Base-by-base conservation (phyloP, 768 basidiomycete species). In the Glaciozyma antarctica region DNA sequence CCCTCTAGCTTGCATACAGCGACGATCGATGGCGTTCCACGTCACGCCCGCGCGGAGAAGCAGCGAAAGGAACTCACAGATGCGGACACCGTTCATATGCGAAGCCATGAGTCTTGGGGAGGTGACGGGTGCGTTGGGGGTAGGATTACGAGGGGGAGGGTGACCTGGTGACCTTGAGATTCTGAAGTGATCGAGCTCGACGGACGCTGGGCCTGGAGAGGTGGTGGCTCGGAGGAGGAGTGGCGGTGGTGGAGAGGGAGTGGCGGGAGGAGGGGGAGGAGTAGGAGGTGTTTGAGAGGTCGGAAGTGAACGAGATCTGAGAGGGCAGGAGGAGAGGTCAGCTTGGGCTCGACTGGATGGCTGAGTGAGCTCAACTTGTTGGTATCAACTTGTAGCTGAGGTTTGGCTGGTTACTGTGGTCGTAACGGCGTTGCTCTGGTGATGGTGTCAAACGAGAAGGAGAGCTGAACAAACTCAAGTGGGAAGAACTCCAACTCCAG, bases 61-160 rank as follows among this genome's bases (percentile, higher is more conserved):
- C 32, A 8, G 21, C 55, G 65, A 58, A 61, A 64, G 63, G 59
- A 45, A 47, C 60, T 62, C 69, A 73, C n/a, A 45, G 54, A 55
- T 34, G 19, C 54, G 54, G 28, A 55, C 32, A 16, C 54, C 32
- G 54, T 32, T 41, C 32, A 55, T 38, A 32, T 32, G 38, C 5
- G 54, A 41, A 32, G 54, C 21, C 32, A 55, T 34, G 54, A 26
- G 52, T 26, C 22, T 26, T 12, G 54, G 28, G 54, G 30, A n/a
- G 54, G 17, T 12, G 52, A n/a, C 10, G 24, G 52, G 52, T 21
- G 10, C 38, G 8, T 41, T 54, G 22, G 19, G 16, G 24, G 54
- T n/a, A 55, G 30, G 16, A 26, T 21, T 24, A 24, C n/a, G 47
- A 24, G 47, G 7, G 47, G 32, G 32, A 32, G 32, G 32, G 47